Evolutionary conservation across 179 eudicot genomes (phyloP).

Genomic region (Silene vulgaris): DNA sequence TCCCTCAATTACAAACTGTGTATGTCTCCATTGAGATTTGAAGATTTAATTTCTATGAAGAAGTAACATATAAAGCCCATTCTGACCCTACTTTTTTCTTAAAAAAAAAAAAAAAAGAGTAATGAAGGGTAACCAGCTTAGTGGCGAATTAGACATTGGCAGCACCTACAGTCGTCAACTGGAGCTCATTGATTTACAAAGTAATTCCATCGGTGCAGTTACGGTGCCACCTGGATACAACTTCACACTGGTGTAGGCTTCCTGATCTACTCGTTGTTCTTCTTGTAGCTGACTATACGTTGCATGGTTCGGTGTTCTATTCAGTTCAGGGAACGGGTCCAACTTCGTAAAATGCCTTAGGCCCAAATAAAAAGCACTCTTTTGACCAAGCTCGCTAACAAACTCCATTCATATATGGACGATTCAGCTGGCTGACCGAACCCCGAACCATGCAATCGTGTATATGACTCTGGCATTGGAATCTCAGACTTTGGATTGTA

Average conservation of each 20-base stretch:
- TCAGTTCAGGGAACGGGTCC: too few species aligned
- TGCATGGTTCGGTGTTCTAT: neutral
- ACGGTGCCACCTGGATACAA: slow-evolving; percentile 20
- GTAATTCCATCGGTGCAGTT: slow-evolving; percentile 37
- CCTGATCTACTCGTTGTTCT: neutral
- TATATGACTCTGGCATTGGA: neutral
- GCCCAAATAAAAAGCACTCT: too few species aligned
- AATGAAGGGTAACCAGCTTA: slow-evolving; percentile 38
- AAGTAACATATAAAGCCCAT: neutral
- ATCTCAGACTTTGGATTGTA: neutral
- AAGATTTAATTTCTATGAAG: neutral
- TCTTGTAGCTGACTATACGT: neutral
- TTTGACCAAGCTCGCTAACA: too few species aligned
- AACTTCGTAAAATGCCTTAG: too few species aligned
- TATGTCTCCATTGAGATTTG: slow-evolving; percentile 28
- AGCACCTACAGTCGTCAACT: slow-evolving; percentile 38
- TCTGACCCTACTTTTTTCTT: slow-evolving; percentile 2
- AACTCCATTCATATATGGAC: too few species aligned
- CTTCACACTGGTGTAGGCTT: slow-evolving; percentile 30
- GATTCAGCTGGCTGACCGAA: neutral
- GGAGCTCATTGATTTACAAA: slow-evolving; percentile 43
- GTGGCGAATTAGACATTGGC: slow-evolving; percentile 47
- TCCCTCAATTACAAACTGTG: slow-evolving; percentile 52
- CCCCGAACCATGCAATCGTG: neutral
- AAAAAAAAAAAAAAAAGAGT: slow-evolving; percentile 27